Percentiles rank a stretch among this genome's conserved stretches.
Conservation (phyloP, 345 rosid genomes). For the Ceriops decandra region DNA sequence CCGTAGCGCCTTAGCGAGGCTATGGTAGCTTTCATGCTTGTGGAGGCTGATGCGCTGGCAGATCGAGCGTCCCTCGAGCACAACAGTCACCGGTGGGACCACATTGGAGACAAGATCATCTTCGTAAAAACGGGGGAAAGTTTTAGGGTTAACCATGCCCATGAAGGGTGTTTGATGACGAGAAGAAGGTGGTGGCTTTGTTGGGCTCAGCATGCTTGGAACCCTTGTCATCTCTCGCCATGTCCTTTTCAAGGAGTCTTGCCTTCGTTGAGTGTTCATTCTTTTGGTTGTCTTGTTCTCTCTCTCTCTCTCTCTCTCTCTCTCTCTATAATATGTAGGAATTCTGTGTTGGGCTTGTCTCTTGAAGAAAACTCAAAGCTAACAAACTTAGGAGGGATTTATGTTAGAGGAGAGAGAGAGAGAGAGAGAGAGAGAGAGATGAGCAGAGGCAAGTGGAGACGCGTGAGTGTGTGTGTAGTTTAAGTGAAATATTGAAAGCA, state of each 20-base stretch:
- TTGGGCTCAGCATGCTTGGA: constrained; percentile 16
- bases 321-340: not conserved
- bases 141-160: not conserved
- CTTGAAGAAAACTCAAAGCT: too few relatives aligned
- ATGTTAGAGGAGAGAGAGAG: not conserved
- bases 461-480: not conserved
- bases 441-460: too few relatives aligned
- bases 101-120: constrained; percentile 64
- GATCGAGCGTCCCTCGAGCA: constrained; percentile 83
- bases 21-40: constrained; percentile 69
- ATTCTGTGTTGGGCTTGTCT: too few relatives aligned
- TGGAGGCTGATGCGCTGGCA: constrained; percentile 82
- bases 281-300: not conserved
- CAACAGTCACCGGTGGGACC: constrained; percentile 79
- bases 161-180: constrained; percentile 15
- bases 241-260: constrained; percentile 47
- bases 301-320: not conserved
- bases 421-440: not conserved
- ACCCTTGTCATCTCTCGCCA: constrained; percentile 35
- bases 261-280: constrained; percentile 42
- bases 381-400: not conserved
- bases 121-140: constrained; percentile 38
- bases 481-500: not conserved
- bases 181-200: constrained; percentile 21
- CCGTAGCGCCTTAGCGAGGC: constrained; percentile 74